Evolutionary conservation across 2,329 filamentous ascomycete genomes (phyloP).

Genomic region (Xylariomycetidae sp.): DNA sequence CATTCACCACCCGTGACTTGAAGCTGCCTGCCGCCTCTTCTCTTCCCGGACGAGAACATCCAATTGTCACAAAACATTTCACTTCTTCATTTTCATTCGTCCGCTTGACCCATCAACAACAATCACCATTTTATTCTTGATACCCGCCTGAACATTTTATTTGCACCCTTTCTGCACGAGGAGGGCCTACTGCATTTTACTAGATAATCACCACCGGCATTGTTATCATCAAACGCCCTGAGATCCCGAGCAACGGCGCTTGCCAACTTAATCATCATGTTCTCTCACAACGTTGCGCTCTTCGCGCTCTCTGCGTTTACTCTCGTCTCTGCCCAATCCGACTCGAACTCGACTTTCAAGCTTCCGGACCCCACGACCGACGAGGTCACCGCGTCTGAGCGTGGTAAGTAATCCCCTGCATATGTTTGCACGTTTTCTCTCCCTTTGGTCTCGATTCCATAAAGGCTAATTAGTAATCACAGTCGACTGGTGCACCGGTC

Average conservation of each 20-base stretch:
- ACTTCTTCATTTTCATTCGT: too few species aligned
- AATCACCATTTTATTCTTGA: background rate
- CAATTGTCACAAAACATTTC: too few species aligned
- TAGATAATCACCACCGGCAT: constrained; percentile 6
- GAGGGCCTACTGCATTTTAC: constrained; percentile 4
- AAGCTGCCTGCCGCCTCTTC: too few species aligned
- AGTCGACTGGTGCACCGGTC: constrained; percentile 47
- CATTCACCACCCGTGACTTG: too few species aligned
- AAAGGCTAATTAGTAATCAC: constrained; percentile 13
- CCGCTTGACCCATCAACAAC: too few species aligned
- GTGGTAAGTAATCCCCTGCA: too few species aligned
- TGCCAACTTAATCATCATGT: constrained; percentile 18
- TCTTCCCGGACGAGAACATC: too few species aligned
- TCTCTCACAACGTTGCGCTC: constrained; percentile 29
- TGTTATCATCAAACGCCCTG: too few species aligned
- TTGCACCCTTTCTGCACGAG: constrained; percentile 1
- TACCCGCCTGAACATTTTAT: background rate
- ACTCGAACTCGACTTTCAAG: constrained; percentile 38
- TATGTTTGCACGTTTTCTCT: constrained; percentile 13
- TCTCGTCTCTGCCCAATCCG: constrained; percentile 36
- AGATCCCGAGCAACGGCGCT: too few species aligned
- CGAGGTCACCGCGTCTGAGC: constrained; percentile 18
- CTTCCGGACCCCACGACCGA: constrained; percentile 35
- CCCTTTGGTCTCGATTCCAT: constrained; percentile 1
- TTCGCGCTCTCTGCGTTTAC: constrained; percentile 41